Evolutionary conservation across 768 basidiomycete species (phyloP).

Genomic region (Bullera alba): DNA sequence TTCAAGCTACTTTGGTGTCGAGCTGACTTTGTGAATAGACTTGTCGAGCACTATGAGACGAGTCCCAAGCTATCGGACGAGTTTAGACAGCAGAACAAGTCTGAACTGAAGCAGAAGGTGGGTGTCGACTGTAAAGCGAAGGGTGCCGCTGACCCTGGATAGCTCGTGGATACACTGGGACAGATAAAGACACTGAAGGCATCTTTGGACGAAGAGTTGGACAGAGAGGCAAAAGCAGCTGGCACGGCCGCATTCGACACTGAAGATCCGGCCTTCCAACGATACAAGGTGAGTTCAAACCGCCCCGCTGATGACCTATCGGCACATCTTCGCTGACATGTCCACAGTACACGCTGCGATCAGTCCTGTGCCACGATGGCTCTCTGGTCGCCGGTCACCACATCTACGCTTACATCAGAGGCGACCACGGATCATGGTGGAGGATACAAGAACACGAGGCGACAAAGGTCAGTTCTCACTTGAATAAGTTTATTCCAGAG

Average conservation of each 20-base stretch:
- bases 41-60: conserved; percentile 23
- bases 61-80: conserved; percentile 4
- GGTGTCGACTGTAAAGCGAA: not conserved
- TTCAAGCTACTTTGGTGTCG: not conserved
- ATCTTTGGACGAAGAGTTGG: conserved; percentile 13
- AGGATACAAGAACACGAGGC: conserved; percentile 31
- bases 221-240: conserved; percentile 9
- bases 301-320: not conserved
- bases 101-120: conserved; percentile 31
- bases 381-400: conserved; percentile 20
- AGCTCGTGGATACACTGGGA: conserved; percentile 22
- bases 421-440: conserved; percentile 30
- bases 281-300: conserved; percentile 24
- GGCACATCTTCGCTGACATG: not conserved
- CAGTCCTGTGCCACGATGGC: conserved; percentile 32
- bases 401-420: conserved; percentile 25
- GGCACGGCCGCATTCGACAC: conserved; percentile 24
- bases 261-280: conserved; percentile 21
- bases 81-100: conserved; percentile 7
- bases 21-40: conserved; percentile 8
- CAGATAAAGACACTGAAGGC: conserved; percentile 9
- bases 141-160: too few relatives aligned
- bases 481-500: not conserved
- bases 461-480: conserved; percentile 8
- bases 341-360: conserved; percentile 24